Conservation (phyloP, 768 basidiomycete species). For the Boletus reticuloceps region DNA sequence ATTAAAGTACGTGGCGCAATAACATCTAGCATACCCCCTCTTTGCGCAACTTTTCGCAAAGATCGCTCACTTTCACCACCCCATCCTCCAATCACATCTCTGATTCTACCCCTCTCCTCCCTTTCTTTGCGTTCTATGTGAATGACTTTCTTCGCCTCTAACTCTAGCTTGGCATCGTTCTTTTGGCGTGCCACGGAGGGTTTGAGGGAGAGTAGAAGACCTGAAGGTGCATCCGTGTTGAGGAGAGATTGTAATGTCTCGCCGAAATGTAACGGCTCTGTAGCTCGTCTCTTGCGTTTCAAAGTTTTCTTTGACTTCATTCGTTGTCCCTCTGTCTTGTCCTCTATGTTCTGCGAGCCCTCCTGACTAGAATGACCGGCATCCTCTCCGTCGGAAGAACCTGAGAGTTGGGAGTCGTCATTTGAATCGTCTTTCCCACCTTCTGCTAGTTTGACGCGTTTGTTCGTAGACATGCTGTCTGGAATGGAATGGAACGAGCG, state of each 20-base stretch:
- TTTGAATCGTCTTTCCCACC: slow-evolving; percentile 13
- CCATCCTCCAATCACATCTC: slow-evolving; percentile 84
- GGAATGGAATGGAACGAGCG: neutral
- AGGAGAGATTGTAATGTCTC: slow-evolving; percentile 70
- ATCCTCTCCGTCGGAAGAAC: slow-evolving; percentile 12
- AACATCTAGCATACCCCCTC: slow-evolving; percentile 57
- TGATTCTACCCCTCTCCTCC: slow-evolving; percentile 65
- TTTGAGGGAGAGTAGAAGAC: slow-evolving; percentile 74
- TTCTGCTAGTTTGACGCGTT: slow-evolving; percentile 48
- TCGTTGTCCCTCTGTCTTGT: slow-evolving; percentile 54
- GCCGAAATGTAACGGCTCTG: slow-evolving; percentile 71
- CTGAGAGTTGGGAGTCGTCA: slow-evolving; percentile 5
- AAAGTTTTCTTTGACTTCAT: slow-evolving; percentile 75
- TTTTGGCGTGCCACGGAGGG: slow-evolving; percentile 66
- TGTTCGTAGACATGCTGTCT: slow-evolving; percentile 47
- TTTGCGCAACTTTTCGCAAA: slow-evolving; percentile 79
- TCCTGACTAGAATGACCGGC: slow-evolving; percentile 16
- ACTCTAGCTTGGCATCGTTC: slow-evolving; percentile 75
- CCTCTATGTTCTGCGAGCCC: slow-evolving; percentile 50
- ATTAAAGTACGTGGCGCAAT: neutral
- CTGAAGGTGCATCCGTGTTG: slow-evolving; percentile 66
- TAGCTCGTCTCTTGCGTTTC: slow-evolving; percentile 82
- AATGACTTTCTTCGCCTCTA: slow-evolving; percentile 67
- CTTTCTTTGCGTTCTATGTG: slow-evolving; percentile 70
- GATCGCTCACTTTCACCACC: slow-evolving; percentile 78